These are phyloP conservation scores for Fusarium sp. DNA, from an alignment of 2,329 filamentous ascomycete genomes.

Conservation along the genomic window DNA sequence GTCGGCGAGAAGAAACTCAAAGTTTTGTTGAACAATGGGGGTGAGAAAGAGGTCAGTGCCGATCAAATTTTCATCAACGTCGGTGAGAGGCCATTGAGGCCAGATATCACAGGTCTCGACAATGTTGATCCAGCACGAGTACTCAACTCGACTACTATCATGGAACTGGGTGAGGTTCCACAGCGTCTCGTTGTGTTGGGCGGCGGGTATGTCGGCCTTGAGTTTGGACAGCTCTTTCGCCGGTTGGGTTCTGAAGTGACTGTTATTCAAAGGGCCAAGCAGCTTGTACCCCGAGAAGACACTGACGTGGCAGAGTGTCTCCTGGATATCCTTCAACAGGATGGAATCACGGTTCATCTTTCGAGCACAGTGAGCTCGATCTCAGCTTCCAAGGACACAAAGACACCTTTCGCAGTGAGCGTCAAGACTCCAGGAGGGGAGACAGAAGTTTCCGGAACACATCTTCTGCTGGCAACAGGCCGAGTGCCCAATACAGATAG, in stretches of 20 bases:
- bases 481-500: slow-evolving; percentile 60
- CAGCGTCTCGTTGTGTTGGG: slow-evolving; percentile 61
- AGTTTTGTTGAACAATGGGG: slow-evolving; percentile 46
- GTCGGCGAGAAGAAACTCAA: slow-evolving; percentile 50
- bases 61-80: slow-evolving; percentile 58
- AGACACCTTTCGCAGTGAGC: slow-evolving; percentile 27
- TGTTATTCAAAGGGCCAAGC: slow-evolving; percentile 55
- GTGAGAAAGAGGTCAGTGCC: slow-evolving; percentile 48
- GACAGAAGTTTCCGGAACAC: slow-evolving; percentile 50
- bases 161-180: slow-evolving; percentile 58
- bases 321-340: slow-evolving; percentile 55
- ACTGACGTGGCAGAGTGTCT: slow-evolving; percentile 57
- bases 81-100: slow-evolving; percentile 55
- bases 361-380: slow-evolving; percentile 46
- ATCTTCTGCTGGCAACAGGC: slow-evolving; percentile 61
- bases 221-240: slow-evolving; percentile 63
- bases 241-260: slow-evolving; percentile 61
- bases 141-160: slow-evolving; percentile 58
- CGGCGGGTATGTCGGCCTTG: slow-evolving; percentile 62
- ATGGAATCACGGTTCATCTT: slow-evolving; percentile 57
- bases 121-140: slow-evolving; percentile 48
- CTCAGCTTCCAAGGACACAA: slow-evolving; percentile 20
- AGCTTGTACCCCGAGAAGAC: slow-evolving; percentile 59
- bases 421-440: slow-evolving; percentile 35
- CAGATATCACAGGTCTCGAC: slow-evolving; percentile 51